Conservation (phyloP, 2,329 filamentous ascomycete genomes). For the Aspergillus ochraceoroseus region DNA sequence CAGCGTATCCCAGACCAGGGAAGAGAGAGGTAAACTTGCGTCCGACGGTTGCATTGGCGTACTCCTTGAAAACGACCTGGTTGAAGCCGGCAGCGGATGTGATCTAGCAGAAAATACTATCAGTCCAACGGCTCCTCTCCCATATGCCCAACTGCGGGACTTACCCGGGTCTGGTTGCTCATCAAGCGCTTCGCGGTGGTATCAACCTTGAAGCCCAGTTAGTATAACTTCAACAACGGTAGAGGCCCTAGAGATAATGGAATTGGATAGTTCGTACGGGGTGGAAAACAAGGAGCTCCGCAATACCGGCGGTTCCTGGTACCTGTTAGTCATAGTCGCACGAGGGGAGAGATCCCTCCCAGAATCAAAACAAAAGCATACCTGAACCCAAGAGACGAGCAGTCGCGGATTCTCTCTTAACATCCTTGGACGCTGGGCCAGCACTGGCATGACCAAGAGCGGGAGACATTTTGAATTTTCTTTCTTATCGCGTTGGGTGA, state of each 20-base stretch:
- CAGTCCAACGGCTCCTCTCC: slow-evolving; percentile 1
- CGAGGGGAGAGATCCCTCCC: too few species aligned
- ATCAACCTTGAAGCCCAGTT: slow-evolving; percentile 63
- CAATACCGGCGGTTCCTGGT: slow-evolving; percentile 82
- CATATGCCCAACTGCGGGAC: slow-evolving; percentile 13
- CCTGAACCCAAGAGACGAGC: slow-evolving; percentile 89
- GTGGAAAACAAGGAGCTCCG: slow-evolving; percentile 89
- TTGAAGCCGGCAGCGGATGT: slow-evolving; percentile 64
- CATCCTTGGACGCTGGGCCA: slow-evolving; percentile 53
- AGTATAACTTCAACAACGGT: slow-evolving; percentile 15
- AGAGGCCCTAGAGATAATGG: too few species aligned
- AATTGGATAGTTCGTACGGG: slow-evolving; percentile 54
- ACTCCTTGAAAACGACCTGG: slow-evolving; percentile 88
- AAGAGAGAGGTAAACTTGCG: slow-evolving; percentile 93
- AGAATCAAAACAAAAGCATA: too few species aligned
- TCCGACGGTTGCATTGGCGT: slow-evolving; percentile 63
- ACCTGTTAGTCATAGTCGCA: slow-evolving; percentile 19
- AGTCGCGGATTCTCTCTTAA: slow-evolving; percentile 81
- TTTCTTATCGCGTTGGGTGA: slow-evolving; percentile 3
- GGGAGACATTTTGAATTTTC: slow-evolving; percentile 53
- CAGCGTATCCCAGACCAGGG: slow-evolving; percentile 93
- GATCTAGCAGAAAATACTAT: slow-evolving; percentile 46
- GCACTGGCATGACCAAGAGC: slow-evolving; percentile 34
- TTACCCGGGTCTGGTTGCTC: slow-evolving; percentile 84
- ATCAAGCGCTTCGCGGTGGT: slow-evolving; percentile 98